A percentile compares a stretch with the other conserved stretches of the same genome.
These are phyloP conservation scores for Pichia paraexigua DNA, from an alignment of 805 yeast species.

Conservation along the genomic window DNA sequence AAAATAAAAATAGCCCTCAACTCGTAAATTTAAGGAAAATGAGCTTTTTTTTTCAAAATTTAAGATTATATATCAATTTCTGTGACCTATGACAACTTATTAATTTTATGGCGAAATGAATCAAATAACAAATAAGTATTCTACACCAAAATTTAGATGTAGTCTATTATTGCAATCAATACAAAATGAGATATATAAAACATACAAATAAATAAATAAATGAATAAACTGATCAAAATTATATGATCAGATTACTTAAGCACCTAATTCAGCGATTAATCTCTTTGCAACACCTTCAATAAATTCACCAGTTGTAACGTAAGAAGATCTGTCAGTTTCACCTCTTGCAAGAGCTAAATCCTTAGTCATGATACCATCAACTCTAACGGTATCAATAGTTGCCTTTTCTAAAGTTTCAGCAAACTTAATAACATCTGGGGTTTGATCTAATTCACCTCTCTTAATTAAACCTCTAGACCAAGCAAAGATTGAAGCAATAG, in stretches of 20 bases:
- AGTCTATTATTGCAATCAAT: constrained; percentile 1
- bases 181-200: not conserved
- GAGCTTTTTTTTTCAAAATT: not conserved
- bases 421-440: constrained; percentile 78
- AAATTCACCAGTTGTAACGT: constrained; percentile 89
- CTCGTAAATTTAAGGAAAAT: too few relatives aligned
- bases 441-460: constrained; percentile 82
- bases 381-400: constrained; percentile 74
- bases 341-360: constrained; percentile 90
- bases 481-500: constrained; percentile 94
- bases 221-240: not conserved
- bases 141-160: too few relatives aligned
- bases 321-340: constrained; percentile 69
- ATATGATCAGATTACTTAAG: constrained; percentile 3
- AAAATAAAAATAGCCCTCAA: not conserved
- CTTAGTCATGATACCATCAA: constrained; percentile 89
- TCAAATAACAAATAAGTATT: not conserved
- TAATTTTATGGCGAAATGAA: not conserved
- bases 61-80: too few relatives aligned
- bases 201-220: not conserved
- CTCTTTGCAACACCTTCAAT: constrained; percentile 72
- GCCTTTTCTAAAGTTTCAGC: constrained; percentile 77
- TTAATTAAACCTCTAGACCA: constrained; percentile 93
- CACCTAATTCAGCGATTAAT: constrained; percentile 30
- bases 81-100: not conserved